Base-by-base conservation (phyloP, 768 basidiomycete species). In the Chiua virens region DNA sequence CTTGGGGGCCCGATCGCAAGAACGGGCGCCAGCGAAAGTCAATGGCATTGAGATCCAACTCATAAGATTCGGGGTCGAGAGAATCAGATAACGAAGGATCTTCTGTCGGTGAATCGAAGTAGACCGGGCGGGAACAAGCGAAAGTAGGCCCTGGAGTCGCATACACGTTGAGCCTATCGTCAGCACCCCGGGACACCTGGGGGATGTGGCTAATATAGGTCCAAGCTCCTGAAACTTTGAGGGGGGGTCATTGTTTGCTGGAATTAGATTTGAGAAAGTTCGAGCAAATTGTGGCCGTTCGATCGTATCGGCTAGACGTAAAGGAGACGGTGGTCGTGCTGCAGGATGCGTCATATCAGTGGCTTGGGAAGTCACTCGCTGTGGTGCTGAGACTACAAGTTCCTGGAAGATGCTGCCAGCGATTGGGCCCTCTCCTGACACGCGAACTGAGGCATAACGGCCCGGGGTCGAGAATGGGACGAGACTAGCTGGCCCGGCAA, bases 11-110 rank as follows among this genome's bases (percentile, higher is more conserved):
- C 38, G 60, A 71, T 46, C 58, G 56, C 51, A 72, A 62, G 56
- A 85, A 86, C 9, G 77, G 76, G 41, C 69, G 64, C 84, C 85
- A 86, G 45, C 61, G 73, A 56, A 86, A 86, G 57, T 79, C 79
- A 9, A 85, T 65, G 5, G 60, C 58, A 7, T 69, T 63, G 35
- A 73, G 64, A 52, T 76, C 71, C 37, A 79, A 57, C 23, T 70
- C 68, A 53, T 72, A 75, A 42, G 65, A 64, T 44, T 62, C 61
- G 32, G 66, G 55, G 27, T 71, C 63, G 34, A 74, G 63, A 56
- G 74, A 71, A 56, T 71, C 71, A 27, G 75, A 73, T 34, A 60
- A 49, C 43, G 69, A 66, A 34, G 77, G 77, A 54, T 80, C 78
- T 63, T 81, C 78, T 27, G 72, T 70, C 2, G 79, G 79, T 3